A percentile compares a stretch with the other conserved stretches of the same genome.
These are phyloP conservation scores for Passalora sequoiae DNA, from an alignment of 2,329 filamentous ascomycete genomes.

Conservation along the genomic window DNA sequence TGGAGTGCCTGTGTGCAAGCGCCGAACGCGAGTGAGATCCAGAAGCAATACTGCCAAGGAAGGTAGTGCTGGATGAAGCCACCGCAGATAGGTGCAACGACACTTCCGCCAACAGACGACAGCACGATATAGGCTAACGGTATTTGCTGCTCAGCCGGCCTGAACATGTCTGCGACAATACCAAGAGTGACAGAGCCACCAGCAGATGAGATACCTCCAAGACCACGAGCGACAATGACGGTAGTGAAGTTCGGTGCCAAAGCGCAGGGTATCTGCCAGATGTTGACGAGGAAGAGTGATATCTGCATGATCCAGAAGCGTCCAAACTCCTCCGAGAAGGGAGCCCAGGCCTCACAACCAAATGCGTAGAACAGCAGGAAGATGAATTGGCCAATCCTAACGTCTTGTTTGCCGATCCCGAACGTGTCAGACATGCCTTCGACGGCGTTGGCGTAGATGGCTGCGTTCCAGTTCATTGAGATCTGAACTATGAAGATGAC, in stretches of 20 bases:
- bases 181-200: constrained; percentile 61
- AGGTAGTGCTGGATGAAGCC: constrained; percentile 38
- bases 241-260: constrained; percentile 40
- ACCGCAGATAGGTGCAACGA: constrained; percentile 32
- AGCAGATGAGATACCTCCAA: constrained; percentile 52
- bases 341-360: constrained; percentile 82
- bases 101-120: constrained; percentile 31
- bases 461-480: constrained; percentile 53
- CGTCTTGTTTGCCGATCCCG: constrained; percentile 61
- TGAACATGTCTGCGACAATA: constrained; percentile 60
- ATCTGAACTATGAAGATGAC: constrained; percentile 52
- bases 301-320: constrained; percentile 70
- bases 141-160: constrained; percentile 53
- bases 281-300: constrained; percentile 68
- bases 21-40: constrained; percentile 79
- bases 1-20: constrained; percentile 58
- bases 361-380: constrained; percentile 78
- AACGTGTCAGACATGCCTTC: constrained; percentile 57
- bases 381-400: constrained; percentile 68
- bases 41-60: constrained; percentile 72
- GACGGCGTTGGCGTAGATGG: constrained; percentile 55
- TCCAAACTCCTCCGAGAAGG: constrained; percentile 79
- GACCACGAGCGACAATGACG: constrained; percentile 41
- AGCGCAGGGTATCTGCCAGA: constrained; percentile 62
- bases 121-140: constrained; percentile 52